These are phyloP conservation scores for Haplosporangium sp. DNA, from an alignment of 371 early-diverging fungal species.

Conservation along the genomic window DNA sequence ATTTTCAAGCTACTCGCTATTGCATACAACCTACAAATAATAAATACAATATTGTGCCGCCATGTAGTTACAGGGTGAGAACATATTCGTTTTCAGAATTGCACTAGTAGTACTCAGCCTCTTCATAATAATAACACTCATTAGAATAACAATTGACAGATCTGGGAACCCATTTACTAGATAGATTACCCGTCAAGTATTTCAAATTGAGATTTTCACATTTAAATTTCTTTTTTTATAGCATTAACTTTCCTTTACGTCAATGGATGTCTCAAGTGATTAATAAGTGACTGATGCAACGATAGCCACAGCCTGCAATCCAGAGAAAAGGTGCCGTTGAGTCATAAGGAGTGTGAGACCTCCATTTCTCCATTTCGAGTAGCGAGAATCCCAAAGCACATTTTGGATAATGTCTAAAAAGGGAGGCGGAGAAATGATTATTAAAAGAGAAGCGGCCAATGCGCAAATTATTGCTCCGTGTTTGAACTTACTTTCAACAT, in stretches of 20 bases:
- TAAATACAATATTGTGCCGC: neutral
- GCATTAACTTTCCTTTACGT: no score
- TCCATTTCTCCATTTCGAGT: neutral
- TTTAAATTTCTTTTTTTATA: no score
- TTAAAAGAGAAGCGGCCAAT: neutral
- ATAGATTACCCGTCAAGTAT: no score
- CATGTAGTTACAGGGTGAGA: conserved; percentile 3
- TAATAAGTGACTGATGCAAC: no score
- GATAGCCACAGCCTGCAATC: no score
- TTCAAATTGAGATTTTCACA: no score
- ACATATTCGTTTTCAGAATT: neutral
- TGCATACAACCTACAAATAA: no score
- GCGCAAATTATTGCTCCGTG: conserved; percentile 7
- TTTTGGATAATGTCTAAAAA: no score
- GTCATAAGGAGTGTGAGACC: no score
- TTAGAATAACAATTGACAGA: neutral
- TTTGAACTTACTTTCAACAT: conserved; percentile 1
- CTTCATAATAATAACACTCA: neutral
- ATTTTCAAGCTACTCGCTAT: no score
- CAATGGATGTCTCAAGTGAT: no score
- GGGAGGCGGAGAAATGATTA: neutral
- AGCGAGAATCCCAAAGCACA: neutral
- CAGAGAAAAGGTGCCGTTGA: no score
- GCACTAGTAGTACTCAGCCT: neutral
- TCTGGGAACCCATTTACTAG: neutral